phyloP scores from a whole-genome alignment of 768 basidiomycete genomes.

The Kockovaella imperatae region DNA sequence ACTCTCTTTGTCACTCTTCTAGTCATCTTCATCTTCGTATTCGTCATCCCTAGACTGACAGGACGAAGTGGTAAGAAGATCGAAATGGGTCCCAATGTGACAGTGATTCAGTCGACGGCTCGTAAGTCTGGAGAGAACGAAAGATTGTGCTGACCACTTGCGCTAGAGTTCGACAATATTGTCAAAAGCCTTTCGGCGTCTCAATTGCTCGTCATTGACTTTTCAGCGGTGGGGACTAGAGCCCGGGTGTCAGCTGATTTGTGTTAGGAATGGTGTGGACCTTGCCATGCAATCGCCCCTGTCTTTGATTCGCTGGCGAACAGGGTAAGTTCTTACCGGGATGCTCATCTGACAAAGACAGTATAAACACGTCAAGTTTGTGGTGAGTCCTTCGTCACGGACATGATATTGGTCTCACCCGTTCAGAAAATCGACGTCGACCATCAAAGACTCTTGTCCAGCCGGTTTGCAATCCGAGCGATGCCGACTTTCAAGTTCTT shows the following conservation, averaged over 20 bases:
- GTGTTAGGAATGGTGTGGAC: conserved; percentile 30
- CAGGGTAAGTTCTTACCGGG: conserved; percentile 12
- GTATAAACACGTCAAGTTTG: conserved; percentile 38
- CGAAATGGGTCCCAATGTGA: too few species aligned
- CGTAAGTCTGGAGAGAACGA: conserved; percentile 10
- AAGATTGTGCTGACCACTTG: background rate
- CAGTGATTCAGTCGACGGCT: too few species aligned
- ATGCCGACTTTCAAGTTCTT: conserved; percentile 46
- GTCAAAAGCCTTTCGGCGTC: conserved; percentile 20
- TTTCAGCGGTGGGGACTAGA: conserved; percentile 29
- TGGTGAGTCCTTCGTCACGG: conserved; percentile 14
- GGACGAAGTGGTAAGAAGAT: too few species aligned
- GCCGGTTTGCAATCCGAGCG: conserved; percentile 34
- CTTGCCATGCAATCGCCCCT: conserved; percentile 43
- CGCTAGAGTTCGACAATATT: conserved; percentile 37
- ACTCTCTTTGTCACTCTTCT: too few species aligned
- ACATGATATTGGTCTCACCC: background rate
- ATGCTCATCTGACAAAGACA: conserved; percentile 1
- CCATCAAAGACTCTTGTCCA: conserved; percentile 31
- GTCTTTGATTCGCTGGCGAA: conserved; percentile 32
- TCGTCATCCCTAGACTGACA: too few species aligned
- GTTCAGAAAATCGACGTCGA: conserved; percentile 44
- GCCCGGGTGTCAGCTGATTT: conserved; percentile 5
- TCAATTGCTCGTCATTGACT: conserved; percentile 42
- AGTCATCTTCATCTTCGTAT: too few species aligned